Evolutionary conservation across 1,284 basidiomycete species (phyloP).

Genomic region (Boletellus sp.): DNA sequence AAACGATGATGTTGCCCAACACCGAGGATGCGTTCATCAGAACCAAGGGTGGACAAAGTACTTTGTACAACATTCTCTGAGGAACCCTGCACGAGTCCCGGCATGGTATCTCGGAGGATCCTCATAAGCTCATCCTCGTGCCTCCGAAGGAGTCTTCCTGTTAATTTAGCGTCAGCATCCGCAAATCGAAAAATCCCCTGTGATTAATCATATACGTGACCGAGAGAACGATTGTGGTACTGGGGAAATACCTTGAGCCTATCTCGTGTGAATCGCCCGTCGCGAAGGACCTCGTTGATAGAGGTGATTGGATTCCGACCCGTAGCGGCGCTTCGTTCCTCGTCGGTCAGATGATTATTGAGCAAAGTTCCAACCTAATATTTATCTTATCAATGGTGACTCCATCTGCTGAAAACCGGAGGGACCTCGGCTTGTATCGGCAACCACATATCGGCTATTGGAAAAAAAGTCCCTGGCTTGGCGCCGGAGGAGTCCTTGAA

Average conservation of each 20-base stretch:
- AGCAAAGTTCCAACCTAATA: conserved; percentile 79
- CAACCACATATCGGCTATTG: conserved; percentile 88
- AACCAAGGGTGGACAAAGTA: conserved; percentile 54
- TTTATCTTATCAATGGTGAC: conserved; percentile 4
- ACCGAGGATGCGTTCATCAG: conserved; percentile 70
- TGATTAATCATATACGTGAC: conserved; percentile 8
- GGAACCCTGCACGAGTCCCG: conserved; percentile 81
- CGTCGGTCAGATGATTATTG: conserved; percentile 88
- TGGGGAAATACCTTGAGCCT: conserved; percentile 61
- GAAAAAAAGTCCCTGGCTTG: conserved; percentile 71
- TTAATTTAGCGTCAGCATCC: conserved; percentile 78
- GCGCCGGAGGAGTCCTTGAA: conserved; percentile 81
- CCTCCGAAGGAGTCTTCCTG: conserved; percentile 64
- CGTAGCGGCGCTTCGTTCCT: conserved; percentile 72
- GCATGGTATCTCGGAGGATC: conserved; percentile 87
- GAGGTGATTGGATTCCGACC: conserved; percentile 86
- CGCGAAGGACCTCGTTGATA: conserved; percentile 92
- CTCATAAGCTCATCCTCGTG: conserved; percentile 87
- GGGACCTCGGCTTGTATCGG: conserved; percentile 86
- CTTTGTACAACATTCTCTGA: conserved; percentile 61
- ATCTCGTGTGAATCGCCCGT: conserved; percentile 75
- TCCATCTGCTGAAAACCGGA: conserved; percentile 1
- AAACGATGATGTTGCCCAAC: conserved; percentile 79
- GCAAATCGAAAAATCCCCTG: conserved; percentile 88
- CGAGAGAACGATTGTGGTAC: background rate